Evolutionary conservation across 306 rosid genomes (phyloP), one percentile per base, ranked within the genome.

Genomic region (Dalbergia cultrata): DNA sequence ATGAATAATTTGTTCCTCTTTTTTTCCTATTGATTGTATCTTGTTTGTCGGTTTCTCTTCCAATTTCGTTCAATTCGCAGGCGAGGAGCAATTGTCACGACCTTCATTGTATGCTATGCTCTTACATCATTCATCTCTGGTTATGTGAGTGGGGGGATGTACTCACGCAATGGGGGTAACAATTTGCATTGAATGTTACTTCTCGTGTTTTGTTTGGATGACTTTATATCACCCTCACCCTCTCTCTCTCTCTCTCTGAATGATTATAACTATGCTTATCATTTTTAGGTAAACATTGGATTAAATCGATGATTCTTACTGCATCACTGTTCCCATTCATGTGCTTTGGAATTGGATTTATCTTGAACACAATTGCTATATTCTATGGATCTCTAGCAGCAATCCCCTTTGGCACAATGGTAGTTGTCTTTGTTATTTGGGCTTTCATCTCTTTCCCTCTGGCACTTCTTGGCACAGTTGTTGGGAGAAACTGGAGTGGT

Each of bases 401-500:
- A 82, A 96, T 96, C 84, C 99, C 99, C 37, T 96, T 96, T 80
- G 99, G 99, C 58, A 96, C 99, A 13, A 96, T 96, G 81, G 97
- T 96, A 64, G 99, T 96, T 83, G 98, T 96, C 79, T 96, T 96
- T 79, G 98, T 96, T 63, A 96, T 96, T 81, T 96, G 99, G 99
- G 98, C 90, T 82, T 96, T 96, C 87, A 92, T 96, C 80, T 93
- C 99, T 67, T 96, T 96, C 88, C 99, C 99, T 74, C 84, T 96
- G 67, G 99, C 99, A 77, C 99, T 96, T 89, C 97, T 96, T 81
- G 99, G 99, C 79, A 96, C 99, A 8, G 99, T 96, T 86, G 97
- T 96, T 80, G 99, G 99, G 67, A 91, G 99, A 85, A 96, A 96
- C 80, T 93, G 99, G 99, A 93, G 99, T 74, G 98, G 99, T 81